Evolutionary conservation across 805 yeast species (phyloP), one percentile per base, ranked within the genome.

Genomic region (Yamadazyma phyllophila): DNA sequence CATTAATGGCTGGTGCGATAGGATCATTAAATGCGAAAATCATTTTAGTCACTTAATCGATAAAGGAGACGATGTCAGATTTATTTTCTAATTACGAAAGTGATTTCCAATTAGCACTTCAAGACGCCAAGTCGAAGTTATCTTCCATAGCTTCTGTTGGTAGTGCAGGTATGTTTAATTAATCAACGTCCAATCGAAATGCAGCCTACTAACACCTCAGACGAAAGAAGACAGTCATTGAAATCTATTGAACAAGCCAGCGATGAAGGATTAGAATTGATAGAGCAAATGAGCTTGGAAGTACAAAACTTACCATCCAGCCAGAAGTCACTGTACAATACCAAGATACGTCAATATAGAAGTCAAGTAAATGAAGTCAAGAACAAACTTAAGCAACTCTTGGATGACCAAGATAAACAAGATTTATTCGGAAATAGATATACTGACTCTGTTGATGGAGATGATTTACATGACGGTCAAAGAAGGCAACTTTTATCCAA

Each of bases 251-350:
- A 86, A 57, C 71, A 74, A 37, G 77, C 84, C 14, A 71, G 85
- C n/a, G 96, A 88, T 55, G 96, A 88, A 58, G 84, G 85, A 31
- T 76, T 81, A 45, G 96, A 88, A 59, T 74, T 88, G 34, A 65
- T 89, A 36, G 97, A 91, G 53, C 96, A 92, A 54, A 83, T 94
- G 83, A 82, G 82, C 24, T 74, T 92, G 35, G 98, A 92, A 61
- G 85, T 91, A 2, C 90, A 85, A 60, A 84, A 83, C 57, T 75
- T 89, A 29, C 88, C 96, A n/a, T 83, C 92, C 49, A 79, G 66
- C 50, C 79, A 72, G 50, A 72, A 97, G 51, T 80, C 94, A 0
- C 65, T 78, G 6, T 85, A 77, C 59, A 90, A 91, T 61, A 71
- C 91, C 26, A 85, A 85, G 55, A 69, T 90, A 32, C 81, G 98